Evolutionary conservation across 2,329 filamentous ascomycete species (phyloP).

Genomic region (Pseudogymnoascus sp.): DNA sequence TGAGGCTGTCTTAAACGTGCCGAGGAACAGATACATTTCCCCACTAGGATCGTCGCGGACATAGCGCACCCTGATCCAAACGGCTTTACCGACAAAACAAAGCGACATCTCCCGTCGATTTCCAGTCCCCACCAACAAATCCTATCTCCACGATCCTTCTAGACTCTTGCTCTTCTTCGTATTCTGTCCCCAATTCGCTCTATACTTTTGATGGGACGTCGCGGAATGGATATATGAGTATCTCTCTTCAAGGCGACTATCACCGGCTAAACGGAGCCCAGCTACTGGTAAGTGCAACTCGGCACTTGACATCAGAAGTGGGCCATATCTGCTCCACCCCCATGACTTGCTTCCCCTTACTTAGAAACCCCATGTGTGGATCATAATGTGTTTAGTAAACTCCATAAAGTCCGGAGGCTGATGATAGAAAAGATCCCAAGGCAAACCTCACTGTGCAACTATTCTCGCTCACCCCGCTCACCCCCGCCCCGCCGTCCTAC

Average conservation of each 20-base stretch:
- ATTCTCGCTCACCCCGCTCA: background rate
- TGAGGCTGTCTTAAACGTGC: constrained; percentile 9
- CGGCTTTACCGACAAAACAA: constrained; percentile 6
- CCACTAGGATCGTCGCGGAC: constrained; percentile 10
- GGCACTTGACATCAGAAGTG: constrained; percentile 7
- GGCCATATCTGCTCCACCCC: constrained; percentile 3
- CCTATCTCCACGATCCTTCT: background rate
- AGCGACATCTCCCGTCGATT: constrained; percentile 5
- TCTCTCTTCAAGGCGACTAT: background rate
- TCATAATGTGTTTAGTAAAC: background rate
- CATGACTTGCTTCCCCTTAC: background rate
- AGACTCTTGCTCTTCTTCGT: background rate
- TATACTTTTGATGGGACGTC: background rate
- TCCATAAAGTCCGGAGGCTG: background rate
- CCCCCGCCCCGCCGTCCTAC: too few relatives aligned
- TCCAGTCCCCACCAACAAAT: constrained; percentile 4
- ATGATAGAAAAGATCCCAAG: background rate
- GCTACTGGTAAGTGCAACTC: background rate
- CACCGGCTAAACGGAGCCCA: background rate
- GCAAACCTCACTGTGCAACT: background rate
- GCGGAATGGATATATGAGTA: background rate
- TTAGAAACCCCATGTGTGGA: constrained; percentile 1
- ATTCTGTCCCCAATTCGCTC: background rate
- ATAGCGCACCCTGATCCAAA: constrained; percentile 4
- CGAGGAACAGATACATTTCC: constrained; percentile 2